Base-by-base conservation (phyloP, 352 stramenopile species). In the Globisporangium echinulatum region DNA sequence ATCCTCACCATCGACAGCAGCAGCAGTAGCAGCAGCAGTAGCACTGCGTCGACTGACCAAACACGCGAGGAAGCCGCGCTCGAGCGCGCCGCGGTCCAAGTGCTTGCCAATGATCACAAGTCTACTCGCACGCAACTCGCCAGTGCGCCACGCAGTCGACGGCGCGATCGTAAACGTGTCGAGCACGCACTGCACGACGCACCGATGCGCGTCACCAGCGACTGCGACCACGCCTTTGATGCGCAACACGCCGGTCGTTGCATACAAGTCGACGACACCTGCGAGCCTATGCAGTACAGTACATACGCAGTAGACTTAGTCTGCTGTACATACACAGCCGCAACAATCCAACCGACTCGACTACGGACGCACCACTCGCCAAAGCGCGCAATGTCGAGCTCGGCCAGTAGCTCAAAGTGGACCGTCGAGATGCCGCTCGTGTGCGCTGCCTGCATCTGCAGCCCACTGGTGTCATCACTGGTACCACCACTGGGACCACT, bases 91-190 rank as follows among this genome's bases (percentile, higher is more conserved):
- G 7, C 63, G 66, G 51, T 89, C 61, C 19, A 91, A 67, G n/a
- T 73, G 37, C 52, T 87, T 72, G 8, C 79, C 79, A 42, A 91
- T 91, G 17, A 91, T 51, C 11, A 91, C 82, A 46, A 91, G 69
- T 25, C 74, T 74, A 8, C 69, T 85, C n/a, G 67, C 46, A 6
- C 71, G 72, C 52, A 64, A 54, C 54, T 87, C 75, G 13, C 51
- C 43, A 10, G 43, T 15, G n/a, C 66, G 51, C 72, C 76, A 87
- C 0, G 59, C 49, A 7, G 63, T 48, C 15, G 77, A 73, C 46
- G 77, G 82, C 2, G 82, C 77, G 49, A 89, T 85, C 48, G 79
- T 91, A 57, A 87, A 91, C 49, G 79, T 91, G 58, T 91, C 82
- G 25, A 89, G 55, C 13, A 89, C 79, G 46, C 82, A 77, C 53